These are phyloP conservation scores for Penicillium sp. DNA, from an alignment of 2,329 filamentous ascomycete genomes.

Conservation along the genomic window DNA sequence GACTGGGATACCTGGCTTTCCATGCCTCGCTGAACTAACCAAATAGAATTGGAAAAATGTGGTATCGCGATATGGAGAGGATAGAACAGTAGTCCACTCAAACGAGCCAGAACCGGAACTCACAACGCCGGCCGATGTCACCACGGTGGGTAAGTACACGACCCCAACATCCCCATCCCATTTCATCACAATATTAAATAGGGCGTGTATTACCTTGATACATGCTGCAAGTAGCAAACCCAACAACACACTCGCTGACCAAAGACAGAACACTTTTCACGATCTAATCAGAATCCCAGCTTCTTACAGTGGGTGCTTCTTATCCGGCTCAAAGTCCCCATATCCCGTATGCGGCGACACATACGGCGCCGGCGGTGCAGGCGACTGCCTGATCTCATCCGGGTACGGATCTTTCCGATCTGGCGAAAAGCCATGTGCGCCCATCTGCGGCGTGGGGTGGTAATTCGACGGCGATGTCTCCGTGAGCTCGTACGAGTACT, in stretches of 20 bases:
- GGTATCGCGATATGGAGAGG: neutral
- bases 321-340: conserved; percentile 7
- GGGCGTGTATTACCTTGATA: neutral
- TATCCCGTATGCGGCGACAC: neutral
- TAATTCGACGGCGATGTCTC: conserved; percentile 8
- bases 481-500: conserved; percentile 11
- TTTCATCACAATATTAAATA: neutral
- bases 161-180: neutral
- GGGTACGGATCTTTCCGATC: neutral
- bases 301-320: conserved; percentile 10
- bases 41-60: neutral
- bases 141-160: neutral
- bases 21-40: neutral
- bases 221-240: neutral
- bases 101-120: neutral
- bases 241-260: neutral
- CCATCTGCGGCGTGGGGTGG: neutral
- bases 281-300: neutral
- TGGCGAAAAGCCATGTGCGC: neutral
- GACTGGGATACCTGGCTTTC: too few relatives aligned
- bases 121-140: neutral
- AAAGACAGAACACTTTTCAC: neutral
- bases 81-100: neutral
- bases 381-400: conserved; percentile 3
- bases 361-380: neutral